These are phyloP conservation scores for Hypholoma fasciculare DNA, from an alignment of 768 basidiomycete genomes.

Conservation along the genomic window DNA sequence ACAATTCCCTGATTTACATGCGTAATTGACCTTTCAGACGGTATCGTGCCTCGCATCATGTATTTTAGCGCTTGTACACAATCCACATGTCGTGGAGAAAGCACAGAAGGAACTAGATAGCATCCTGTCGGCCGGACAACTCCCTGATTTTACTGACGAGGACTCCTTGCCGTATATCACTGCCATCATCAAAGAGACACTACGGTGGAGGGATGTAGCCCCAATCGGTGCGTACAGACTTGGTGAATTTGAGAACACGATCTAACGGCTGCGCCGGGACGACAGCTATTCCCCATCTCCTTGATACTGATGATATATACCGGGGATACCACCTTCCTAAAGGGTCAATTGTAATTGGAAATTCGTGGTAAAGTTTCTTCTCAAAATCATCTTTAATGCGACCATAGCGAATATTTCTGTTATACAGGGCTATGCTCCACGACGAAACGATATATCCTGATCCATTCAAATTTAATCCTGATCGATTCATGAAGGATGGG, in stretches of 20 bases:
- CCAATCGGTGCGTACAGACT: slow-evolving; percentile 19
- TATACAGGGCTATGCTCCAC: slow-evolving; percentile 40
- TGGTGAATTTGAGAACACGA: background rate
- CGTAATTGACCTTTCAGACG: slow-evolving; percentile 16
- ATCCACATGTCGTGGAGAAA: slow-evolving; percentile 30
- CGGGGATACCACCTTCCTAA: slow-evolving; percentile 30
- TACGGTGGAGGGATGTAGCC: slow-evolving; percentile 28
- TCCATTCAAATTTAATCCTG: slow-evolving; percentile 40
- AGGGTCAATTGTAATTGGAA: slow-evolving; percentile 29
- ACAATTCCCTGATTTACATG: background rate
- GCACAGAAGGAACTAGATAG: slow-evolving; percentile 36
- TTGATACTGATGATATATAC: slow-evolving; percentile 26
- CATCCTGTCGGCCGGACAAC: slow-evolving; percentile 27
- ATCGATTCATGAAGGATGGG: slow-evolving; percentile 34
- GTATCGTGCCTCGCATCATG: slow-evolving; percentile 28
- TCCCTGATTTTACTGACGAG: slow-evolving; percentile 32
- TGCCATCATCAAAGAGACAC: slow-evolving; percentile 28
- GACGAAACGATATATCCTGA: slow-evolving; percentile 39
- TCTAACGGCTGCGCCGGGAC: background rate
- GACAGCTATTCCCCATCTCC: slow-evolving; percentile 20
- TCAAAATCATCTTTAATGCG: background rate
- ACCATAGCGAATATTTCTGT: background rate
- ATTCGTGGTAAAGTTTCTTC: slow-evolving; percentile 27
- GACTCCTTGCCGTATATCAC: slow-evolving; percentile 29
- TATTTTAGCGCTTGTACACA: slow-evolving; percentile 31